Conservation (phyloP, 1,139 yeast species). For the Taphrina betulina region DNA sequence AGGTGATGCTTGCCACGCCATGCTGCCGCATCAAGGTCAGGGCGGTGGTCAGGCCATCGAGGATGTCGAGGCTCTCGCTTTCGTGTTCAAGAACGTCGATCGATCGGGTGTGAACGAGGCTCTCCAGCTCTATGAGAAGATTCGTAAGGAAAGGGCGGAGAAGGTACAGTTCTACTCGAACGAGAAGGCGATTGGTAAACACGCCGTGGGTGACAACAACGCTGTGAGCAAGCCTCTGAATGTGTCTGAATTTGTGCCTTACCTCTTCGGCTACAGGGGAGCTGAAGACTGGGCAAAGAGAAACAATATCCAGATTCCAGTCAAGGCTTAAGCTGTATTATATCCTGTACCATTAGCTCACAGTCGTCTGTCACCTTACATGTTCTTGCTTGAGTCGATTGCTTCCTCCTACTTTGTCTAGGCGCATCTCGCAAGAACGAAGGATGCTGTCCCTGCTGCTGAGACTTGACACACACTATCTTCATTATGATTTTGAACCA, state of each 20-base stretch:
- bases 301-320: no score
- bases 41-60: constrained; percentile 48
- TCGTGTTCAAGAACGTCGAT: constrained; percentile 38
- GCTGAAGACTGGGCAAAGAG: neutral
- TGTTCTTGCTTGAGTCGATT: no score
- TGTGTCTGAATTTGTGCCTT: neutral
- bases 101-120: neutral
- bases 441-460: no score
- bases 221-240: neutral
- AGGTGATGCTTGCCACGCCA: constrained; percentile 49
- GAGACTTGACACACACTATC: no score
- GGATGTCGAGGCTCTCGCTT: constrained; percentile 42
- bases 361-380: no score
- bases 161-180: neutral
- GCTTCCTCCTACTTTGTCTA: no score
- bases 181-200: neutral
- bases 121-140: neutral
- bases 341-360: no score
- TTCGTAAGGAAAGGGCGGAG: neutral
- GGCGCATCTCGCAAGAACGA: no score
- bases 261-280: neutral
- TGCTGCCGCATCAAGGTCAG: constrained; percentile 48
- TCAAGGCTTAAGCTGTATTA: no score
- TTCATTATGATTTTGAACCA: no score
- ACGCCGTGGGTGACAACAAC: neutral